A percentile compares a stretch with the other conserved stretches of the same genome.
Evolutionary conservation across 2,329 filamentous ascomycete species (phyloP).

Genomic region (Aspergillus jensenii): DNA sequence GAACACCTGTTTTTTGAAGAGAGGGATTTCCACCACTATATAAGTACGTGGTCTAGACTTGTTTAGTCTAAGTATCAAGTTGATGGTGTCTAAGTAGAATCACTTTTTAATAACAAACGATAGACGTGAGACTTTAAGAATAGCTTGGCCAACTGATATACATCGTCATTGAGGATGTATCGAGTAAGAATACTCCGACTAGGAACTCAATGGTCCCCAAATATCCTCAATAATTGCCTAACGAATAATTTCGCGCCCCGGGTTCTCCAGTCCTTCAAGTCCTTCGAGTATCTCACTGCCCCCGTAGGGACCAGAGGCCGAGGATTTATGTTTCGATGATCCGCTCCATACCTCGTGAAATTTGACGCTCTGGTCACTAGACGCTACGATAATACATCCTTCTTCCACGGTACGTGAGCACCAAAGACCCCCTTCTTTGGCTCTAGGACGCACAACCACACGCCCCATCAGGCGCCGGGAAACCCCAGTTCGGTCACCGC

Average conservation of each 20-base stretch:
- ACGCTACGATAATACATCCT: slow-evolving; percentile 86
- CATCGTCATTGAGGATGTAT: not conserved
- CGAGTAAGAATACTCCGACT: slow-evolving; percentile 9
- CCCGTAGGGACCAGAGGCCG: slow-evolving; percentile 64
- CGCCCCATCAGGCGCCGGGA: slow-evolving; percentile 17
- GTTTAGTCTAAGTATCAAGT: not conserved
- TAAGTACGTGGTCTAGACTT: not conserved
- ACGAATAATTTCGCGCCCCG: slow-evolving; percentile 62
- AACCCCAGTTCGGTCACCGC: slow-evolving; percentile 2
- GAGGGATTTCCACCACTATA: not conserved
- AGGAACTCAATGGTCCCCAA: not conserved
- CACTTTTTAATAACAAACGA: not conserved
- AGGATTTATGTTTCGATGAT: slow-evolving; percentile 54
- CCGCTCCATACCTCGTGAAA: slow-evolving; percentile 94
- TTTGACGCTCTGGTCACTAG: slow-evolving; percentile 87
- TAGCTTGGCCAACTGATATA: slow-evolving; percentile 1
- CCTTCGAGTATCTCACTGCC: slow-evolving; percentile 84
- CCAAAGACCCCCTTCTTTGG: slow-evolving; percentile 55
- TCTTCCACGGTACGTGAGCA: slow-evolving; percentile 62
- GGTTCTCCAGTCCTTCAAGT: slow-evolving; percentile 70
- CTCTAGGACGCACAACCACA: slow-evolving; percentile 29
- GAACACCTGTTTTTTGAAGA: not conserved
- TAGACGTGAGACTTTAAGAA: not conserved
- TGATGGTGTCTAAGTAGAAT: not conserved
- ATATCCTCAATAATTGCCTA: slow-evolving; percentile 33